Evolutionary conservation across 2,329 filamentous ascomycete genomes (phyloP).

Genomic region (Eutypella sp.): DNA sequence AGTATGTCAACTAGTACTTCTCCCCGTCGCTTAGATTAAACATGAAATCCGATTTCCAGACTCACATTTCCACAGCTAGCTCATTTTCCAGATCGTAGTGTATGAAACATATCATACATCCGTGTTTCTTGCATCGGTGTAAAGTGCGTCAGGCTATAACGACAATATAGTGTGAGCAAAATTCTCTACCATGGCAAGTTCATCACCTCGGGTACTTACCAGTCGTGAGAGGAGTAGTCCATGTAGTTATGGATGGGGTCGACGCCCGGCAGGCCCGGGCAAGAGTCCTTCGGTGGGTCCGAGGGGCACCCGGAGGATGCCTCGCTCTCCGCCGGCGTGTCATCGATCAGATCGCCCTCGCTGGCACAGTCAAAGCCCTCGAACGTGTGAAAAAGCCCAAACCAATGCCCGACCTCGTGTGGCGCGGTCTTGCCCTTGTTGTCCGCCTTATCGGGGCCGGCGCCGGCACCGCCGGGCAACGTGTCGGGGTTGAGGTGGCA

Average conservation of each 20-base stretch:
- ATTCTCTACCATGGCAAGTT: too few species aligned
- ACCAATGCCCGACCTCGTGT: constrained; percentile 32
- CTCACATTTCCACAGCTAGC: too few species aligned
- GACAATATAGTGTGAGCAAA: neutral
- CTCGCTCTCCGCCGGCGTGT: constrained; percentile 19
- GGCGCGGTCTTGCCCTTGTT: constrained; percentile 25
- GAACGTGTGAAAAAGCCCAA: constrained; percentile 32
- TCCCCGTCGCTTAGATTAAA: too few species aligned
- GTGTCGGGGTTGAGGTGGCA: constrained; percentile 1
- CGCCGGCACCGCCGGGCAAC: constrained; percentile 2
- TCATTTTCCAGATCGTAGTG: neutral
- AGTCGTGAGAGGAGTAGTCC: neutral
- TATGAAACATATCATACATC: neutral
- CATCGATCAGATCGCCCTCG: constrained; percentile 24
- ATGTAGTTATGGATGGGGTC: neutral
- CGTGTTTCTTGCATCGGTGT: neutral
- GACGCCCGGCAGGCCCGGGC: neutral
- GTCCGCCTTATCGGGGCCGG: neutral
- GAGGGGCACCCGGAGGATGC: neutral
- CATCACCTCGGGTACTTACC: neutral
- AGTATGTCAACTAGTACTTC: too few species aligned
- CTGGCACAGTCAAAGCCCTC: constrained; percentile 23
- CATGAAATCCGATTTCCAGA: too few species aligned
- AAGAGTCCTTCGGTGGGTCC: neutral
- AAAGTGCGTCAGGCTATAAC: neutral